A percentile compares a stretch with the other conserved stretches of the same genome.
Evolutionary conservation across 257 asterid genomes (phyloP).

Genomic region (Salvia miltiorrhiza): DNA sequence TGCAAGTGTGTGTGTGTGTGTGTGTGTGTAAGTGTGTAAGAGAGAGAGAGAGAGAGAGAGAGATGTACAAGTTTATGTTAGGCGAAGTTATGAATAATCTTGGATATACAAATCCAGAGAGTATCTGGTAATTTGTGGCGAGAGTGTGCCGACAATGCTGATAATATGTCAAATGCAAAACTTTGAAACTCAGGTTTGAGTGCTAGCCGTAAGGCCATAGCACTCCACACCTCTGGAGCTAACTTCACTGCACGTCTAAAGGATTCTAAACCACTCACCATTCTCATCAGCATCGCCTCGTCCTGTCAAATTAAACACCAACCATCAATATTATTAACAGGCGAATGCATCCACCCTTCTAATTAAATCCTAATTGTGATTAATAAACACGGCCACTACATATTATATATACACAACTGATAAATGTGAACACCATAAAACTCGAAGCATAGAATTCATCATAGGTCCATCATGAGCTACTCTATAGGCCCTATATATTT

Average conservation of each 20-base stretch:
- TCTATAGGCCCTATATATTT: too few species aligned
- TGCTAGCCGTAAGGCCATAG: constrained; percentile 66
- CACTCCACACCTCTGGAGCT: constrained; percentile 78
- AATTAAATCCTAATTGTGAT: too few species aligned
- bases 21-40: too few species aligned
- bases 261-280: constrained; percentile 56
- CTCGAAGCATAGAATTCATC: background rate
- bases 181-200: constrained; percentile 67
- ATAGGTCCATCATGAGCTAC: too few species aligned
- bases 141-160: constrained; percentile 51
- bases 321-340: too few species aligned
- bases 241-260: constrained; percentile 56
- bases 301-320: constrained; percentile 34
- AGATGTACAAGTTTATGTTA: background rate
- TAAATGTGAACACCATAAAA: too few species aligned
- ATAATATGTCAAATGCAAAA: constrained; percentile 49
- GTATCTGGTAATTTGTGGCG: constrained; percentile 42
- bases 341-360: too few species aligned
- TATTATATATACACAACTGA: too few species aligned
- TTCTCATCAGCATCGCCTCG: constrained; percentile 47
- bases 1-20: background rate
- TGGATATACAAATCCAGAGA: constrained; percentile 62
- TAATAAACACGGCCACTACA: too few species aligned
- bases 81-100: constrained; percentile 37
- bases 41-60: background rate